Conservation (phyloP, 2,329 filamentous ascomycete species). For the Exophiala sp. region DNA sequence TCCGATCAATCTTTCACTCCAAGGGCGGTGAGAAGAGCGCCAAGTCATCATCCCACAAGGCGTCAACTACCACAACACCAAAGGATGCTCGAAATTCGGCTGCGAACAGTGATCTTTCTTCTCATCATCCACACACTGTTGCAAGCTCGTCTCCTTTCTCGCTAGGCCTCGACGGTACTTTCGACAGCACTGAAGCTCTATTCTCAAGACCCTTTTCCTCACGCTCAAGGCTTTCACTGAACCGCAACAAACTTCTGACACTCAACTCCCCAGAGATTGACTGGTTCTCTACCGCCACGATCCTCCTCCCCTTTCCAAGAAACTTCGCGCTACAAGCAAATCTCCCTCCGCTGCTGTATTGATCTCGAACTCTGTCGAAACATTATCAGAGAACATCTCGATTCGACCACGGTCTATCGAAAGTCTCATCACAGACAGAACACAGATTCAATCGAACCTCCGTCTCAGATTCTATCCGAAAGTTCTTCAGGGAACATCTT, state of each 20-base stretch:
- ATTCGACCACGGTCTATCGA: no score
- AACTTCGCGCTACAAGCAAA: no score
- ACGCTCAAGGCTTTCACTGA: background rate
- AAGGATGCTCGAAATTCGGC: background rate
- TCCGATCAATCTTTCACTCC: conserved; percentile 18
- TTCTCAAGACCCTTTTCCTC: background rate
- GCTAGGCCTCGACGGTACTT: conserved; percentile 20
- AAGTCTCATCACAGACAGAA: no score
- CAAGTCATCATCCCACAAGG: conserved; percentile 2
- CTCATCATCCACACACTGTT: background rate
- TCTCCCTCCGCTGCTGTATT: no score
- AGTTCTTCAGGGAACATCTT: no score
- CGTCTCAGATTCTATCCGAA: no score
- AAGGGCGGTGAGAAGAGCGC: conserved; percentile 12
- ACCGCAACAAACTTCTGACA: conserved; percentile 18
- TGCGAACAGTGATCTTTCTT: background rate
- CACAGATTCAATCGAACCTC: no score
- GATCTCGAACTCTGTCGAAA: no score
- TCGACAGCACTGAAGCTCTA: conserved; percentile 1
- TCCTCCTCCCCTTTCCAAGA: no score
- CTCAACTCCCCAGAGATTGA: no score
- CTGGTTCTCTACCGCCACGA: no score
- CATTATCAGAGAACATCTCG: no score
- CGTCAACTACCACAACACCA: background rate
- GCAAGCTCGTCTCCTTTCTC: background rate